Conservation (phyloP, 192 early-diverging fungal genomes). For the Coemansia sp. region DNA sequence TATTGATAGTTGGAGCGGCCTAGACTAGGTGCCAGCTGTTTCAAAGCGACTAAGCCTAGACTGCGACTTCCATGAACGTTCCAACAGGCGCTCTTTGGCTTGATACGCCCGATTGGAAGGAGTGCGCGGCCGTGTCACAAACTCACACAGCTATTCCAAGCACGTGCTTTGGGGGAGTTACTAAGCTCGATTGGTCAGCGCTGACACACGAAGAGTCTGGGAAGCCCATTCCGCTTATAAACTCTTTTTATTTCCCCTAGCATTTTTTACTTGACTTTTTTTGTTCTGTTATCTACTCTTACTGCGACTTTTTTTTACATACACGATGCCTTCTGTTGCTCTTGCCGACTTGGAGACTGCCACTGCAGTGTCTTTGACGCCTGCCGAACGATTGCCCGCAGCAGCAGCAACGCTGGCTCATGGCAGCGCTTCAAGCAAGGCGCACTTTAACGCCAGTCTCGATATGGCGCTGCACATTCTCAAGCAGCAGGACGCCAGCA, state of each 20-base stretch:
- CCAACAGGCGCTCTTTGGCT: too few relatives aligned
- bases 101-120: too few relatives aligned
- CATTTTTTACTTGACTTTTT: slow-evolving; percentile 1
- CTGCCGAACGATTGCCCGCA: slow-evolving; percentile 13
- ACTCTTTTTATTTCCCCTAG: not conserved
- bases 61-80: too few relatives aligned
- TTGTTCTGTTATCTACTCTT: not conserved
- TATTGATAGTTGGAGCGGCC: too few relatives aligned
- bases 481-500: slow-evolving; percentile 11
- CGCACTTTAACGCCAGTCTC: slow-evolving; percentile 51
- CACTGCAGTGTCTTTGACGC: slow-evolving; percentile 40
- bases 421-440: slow-evolving; percentile 14
- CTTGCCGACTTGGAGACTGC: slow-evolving; percentile 23
- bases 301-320: not conserved
- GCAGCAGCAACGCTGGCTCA: slow-evolving; percentile 9
- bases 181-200: not conserved
- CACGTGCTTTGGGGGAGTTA: not conserved
- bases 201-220: not conserved
- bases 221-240: not conserved
- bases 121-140: too few relatives aligned
- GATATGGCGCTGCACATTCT: slow-evolving; percentile 42
- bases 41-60: too few relatives aligned
- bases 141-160: too few relatives aligned
- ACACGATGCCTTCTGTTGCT: slow-evolving; percentile 6
- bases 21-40: too few relatives aligned